Evolutionary conservation across 2,329 filamentous ascomycete genomes (phyloP), one percentile per base, ranked within the genome.

Genomic region (Fusarium zealandicum): DNA sequence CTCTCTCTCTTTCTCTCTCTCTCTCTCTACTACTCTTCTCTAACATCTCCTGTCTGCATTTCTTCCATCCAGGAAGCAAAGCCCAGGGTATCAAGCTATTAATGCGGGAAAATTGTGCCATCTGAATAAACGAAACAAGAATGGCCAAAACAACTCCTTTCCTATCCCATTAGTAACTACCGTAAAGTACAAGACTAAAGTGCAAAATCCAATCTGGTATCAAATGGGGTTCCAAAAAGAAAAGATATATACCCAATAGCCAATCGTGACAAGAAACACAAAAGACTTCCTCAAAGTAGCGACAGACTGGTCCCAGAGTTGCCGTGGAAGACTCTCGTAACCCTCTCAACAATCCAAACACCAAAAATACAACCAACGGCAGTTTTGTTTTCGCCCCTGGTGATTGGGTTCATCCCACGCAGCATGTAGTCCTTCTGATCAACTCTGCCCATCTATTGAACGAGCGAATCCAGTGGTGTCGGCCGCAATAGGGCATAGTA

Each of bases 141-240:
- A 51, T 22, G 42, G 33, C 49, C 37, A 13, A 55, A 49, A 47
- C 38, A 61, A 62, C 58, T 46, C 58, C 57, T 28, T 18, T 39
- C 37, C 44, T 30, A 20, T 38, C 36, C 50, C n/a, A 40, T 18
- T 30, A 30, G 47, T 54, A 49, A 43, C 40, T 45, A 30, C 37
- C 25, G 33, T 50, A 50, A 37, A 30, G 43, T 32, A 49, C 20
- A 48, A 49, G 35, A 37, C 16, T 47, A 48, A 48, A 36, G 45
- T 43, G 36, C 51, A 52, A 42, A 60, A 55, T 60, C 47, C 59
- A 62, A 60, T 62, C 53, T 62, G 55, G 59, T 60, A 62, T 60
- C 59, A 63, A 63, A 44, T 33, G 28, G 33, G 20, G 18, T 49
- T n/a, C 48, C 40, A 38, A 41, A 14, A 36, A 25, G 17, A 49